Percentiles rank a stretch among this genome's conserved stretches.
phyloP scores from a whole-genome alignment of 2,329 filamentous ascomycete species.

The Fusarium goolgardi region DNA sequence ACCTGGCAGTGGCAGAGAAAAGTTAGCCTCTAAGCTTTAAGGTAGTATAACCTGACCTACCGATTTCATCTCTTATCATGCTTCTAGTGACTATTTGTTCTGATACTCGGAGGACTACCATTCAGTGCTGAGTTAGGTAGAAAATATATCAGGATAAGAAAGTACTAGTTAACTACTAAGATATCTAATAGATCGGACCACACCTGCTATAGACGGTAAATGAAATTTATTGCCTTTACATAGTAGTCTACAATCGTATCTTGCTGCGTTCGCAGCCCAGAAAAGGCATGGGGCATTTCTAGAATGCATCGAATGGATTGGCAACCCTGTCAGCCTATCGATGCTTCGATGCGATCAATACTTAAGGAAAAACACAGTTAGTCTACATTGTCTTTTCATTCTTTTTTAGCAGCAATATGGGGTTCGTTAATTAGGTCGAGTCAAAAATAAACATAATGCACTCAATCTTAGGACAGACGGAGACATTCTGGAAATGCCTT shows the following conservation, averaged over 20 bases:
- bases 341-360: neutral
- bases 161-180: no score
- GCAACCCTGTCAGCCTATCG: neutral
- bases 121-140: neutral
- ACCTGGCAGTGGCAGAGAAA: no score
- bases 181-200: no score
- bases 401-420: neutral
- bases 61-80: no score
- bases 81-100: no score
- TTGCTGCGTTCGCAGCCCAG: neutral
- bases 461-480: neutral
- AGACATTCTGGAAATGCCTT: slow-evolving; percentile 17
- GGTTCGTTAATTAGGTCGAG: slow-evolving; percentile 4
- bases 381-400: neutral
- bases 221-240: neutral
- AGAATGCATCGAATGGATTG: neutral
- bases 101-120: neutral
- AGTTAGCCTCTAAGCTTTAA: no score
- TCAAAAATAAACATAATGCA: slow-evolving; percentile 36
- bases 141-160: neutral
- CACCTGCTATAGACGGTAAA: no score
- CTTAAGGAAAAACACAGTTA: no score
- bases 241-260: neutral
- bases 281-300: neutral
- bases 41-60: no score